phyloP scores from a whole-genome alignment of 805 yeast species.

The Priceomyces medius region DNA sequence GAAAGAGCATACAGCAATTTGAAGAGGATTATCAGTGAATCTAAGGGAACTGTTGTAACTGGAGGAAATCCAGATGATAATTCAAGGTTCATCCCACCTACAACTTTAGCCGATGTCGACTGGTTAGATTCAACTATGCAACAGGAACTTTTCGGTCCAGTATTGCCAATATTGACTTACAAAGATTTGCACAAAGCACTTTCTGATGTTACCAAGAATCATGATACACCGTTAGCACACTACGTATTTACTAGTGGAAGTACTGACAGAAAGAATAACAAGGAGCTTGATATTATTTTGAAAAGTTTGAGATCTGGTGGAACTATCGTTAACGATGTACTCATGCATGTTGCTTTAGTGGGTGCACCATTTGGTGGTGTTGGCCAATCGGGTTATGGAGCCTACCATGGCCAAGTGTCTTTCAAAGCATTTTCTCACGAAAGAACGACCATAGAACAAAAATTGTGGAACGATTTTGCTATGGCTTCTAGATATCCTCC shows the following conservation, averaged over 20 bases:
- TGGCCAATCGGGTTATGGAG: constrained; percentile 80
- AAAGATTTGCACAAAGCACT: constrained; percentile 44
- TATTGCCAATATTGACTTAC: constrained; percentile 70
- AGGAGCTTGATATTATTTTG: constrained; percentile 43
- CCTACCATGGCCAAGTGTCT: constrained; percentile 67
- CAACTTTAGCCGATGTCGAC: constrained; percentile 60
- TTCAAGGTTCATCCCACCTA: constrained; percentile 64
- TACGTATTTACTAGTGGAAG: constrained; percentile 61
- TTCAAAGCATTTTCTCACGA: constrained; percentile 68
- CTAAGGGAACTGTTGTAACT: constrained; percentile 53
- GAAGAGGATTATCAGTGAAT: constrained; percentile 36
- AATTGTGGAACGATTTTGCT: constrained; percentile 60
- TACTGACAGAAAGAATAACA: constrained; percentile 44
- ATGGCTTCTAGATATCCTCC: constrained; percentile 71
- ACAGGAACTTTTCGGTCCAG: constrained; percentile 81
- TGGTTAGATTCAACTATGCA: constrained; percentile 73
- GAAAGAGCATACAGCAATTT: constrained; percentile 52
- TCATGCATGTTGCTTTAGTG: constrained; percentile 66
- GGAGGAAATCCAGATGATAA: constrained; percentile 44
- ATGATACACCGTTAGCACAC: constrained; percentile 79
- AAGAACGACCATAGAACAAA: constrained; percentile 64
- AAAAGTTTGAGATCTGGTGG: constrained; percentile 69
- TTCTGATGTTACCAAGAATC: constrained; percentile 40
- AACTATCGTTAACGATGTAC: constrained; percentile 63
- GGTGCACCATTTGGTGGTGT: constrained; percentile 90